Evolutionary conservation across 148 eudicot species (phyloP), one percentile per base, ranked within the genome.

Genomic region (Linanthus parryae): DNA sequence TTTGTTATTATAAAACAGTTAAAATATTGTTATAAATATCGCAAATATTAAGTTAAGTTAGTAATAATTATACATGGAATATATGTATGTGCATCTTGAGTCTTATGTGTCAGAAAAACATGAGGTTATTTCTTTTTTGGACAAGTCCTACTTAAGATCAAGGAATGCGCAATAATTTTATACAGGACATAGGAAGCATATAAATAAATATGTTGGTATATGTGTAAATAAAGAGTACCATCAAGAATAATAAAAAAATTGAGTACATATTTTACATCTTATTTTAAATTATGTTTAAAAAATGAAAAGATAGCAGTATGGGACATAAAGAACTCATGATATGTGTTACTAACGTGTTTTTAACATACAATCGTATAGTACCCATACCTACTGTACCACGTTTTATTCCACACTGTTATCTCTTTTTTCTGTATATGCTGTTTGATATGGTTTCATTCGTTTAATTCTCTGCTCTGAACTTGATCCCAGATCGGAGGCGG

Each of bases 401-500:
- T n/a, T 31, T 11, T 25, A 25, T 10, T 12, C 8, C 13, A 12
- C n/a, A 8, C 14, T 45, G 22, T 23, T 2, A 2, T 18, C 49
- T 3, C 5, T 47, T 47, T 18, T 47, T 47, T 42, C 20, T 42
- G 20, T 16, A 16, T 20, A 23, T 42, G 2, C 20, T 20, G 20
- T 42, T 42, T 42, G 2, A 16, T 39, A 22, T 45, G 49, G 29
- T 45, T 45, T 28, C 21, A 23, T 25, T 47, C 31, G 14, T n/a
- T 26, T 25, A 25, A 13, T 14, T 47, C 15, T 47, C 11, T 47
- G 5, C 28, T 11, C n/a, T 8, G 11, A 19, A 3, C 10, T 16
- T 1, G 2, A 26, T 37, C 30, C 21, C 74, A 84, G 96, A 50
- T 0, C 70, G 82, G 85, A 59, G 96, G 96, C 60, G 94, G 72